phyloP scores from a whole-genome alignment of 164 flowering plant genomes.

The Berberis vulgaris region DNA sequence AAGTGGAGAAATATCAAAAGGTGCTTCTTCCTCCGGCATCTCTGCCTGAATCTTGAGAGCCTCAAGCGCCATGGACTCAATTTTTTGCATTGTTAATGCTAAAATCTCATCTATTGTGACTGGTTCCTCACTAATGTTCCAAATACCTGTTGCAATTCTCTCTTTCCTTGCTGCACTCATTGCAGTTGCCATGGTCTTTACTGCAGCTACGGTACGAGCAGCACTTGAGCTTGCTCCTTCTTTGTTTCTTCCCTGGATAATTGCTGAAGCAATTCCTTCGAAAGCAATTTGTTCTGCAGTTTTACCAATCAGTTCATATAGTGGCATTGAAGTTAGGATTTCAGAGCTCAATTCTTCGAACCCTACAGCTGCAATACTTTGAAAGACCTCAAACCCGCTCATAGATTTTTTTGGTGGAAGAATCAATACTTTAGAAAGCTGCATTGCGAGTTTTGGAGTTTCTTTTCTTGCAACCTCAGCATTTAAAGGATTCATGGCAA shows the following conservation, averaged over 20 bases:
- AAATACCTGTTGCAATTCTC: slow-evolving; percentile 68
- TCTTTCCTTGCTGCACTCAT: slow-evolving; percentile 67
- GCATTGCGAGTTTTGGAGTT: slow-evolving; percentile 86
- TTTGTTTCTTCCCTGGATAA: slow-evolving; percentile 75
- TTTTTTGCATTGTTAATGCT: slow-evolving; percentile 76
- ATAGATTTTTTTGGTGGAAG: slow-evolving; percentile 27
- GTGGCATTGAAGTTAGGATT: slow-evolving; percentile 47
- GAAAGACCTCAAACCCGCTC: slow-evolving; percentile 70
- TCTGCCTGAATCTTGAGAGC: slow-evolving; percentile 83
- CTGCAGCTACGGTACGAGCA: slow-evolving; percentile 58
- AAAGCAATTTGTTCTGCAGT: slow-evolving; percentile 93
- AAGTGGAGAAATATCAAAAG: slow-evolving; percentile 68
- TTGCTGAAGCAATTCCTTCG: slow-evolving; percentile 89
- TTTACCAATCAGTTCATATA: slow-evolving; percentile 77
- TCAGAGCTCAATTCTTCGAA: slow-evolving; percentile 49
- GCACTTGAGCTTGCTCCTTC: slow-evolving; percentile 95
- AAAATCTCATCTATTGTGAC: slow-evolving; percentile 58
- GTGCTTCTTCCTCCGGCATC: slow-evolving; percentile 80
- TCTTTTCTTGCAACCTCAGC: slow-evolving; percentile 47
- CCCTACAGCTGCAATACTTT: slow-evolving; percentile 60
- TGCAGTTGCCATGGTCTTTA: slow-evolving; percentile 60
- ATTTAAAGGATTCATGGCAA: slow-evolving; percentile 64
- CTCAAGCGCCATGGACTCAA: slow-evolving; percentile 69
- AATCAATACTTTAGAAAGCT: slow-evolving; percentile 63
- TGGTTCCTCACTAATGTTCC: slow-evolving; percentile 62